Evolutionary conservation across 306 rosid genomes (phyloP).

Genomic region (Vigna angularis): DNA sequence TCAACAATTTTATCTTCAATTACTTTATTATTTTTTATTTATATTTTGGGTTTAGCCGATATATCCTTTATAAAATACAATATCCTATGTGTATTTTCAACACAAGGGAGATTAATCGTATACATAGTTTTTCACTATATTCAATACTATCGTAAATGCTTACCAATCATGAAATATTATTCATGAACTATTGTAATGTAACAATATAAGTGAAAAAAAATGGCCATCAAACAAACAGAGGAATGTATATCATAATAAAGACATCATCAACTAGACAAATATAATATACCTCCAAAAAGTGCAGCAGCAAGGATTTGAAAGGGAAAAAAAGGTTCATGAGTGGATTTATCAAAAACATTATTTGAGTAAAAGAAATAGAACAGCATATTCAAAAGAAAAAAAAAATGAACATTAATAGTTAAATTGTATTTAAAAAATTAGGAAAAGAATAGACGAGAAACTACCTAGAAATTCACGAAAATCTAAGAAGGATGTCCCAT

Average conservation of each 20-base stretch:
- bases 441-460: conserved; percentile 33
- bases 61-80: no score
- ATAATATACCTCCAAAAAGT: conserved; percentile 10
- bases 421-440: conserved; percentile 8
- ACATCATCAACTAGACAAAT: conserved; percentile 28
- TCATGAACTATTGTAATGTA: conserved; percentile 5
- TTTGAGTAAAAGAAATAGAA: conserved; percentile 6
- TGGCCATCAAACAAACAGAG: conserved; percentile 16
- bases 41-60: no score
- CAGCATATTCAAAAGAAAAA: neutral
- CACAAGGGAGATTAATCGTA: no score
- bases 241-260: conserved; percentile 20
- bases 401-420: neutral
- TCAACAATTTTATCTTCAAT: no score
- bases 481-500: conserved; percentile 82
- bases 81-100: no score
- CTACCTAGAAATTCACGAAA: conserved; percentile 93
- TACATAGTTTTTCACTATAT: no score
- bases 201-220: conserved; percentile 11
- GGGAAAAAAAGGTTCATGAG: neutral
- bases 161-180: neutral
- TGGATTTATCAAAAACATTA: conserved; percentile 5
- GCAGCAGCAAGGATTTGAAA: conserved; percentile 34
- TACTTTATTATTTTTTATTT: no score
- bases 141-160: neutral